Evolutionary conservation across 768 basidiomycete species (phyloP).

Genomic region (Russula earlei): DNA sequence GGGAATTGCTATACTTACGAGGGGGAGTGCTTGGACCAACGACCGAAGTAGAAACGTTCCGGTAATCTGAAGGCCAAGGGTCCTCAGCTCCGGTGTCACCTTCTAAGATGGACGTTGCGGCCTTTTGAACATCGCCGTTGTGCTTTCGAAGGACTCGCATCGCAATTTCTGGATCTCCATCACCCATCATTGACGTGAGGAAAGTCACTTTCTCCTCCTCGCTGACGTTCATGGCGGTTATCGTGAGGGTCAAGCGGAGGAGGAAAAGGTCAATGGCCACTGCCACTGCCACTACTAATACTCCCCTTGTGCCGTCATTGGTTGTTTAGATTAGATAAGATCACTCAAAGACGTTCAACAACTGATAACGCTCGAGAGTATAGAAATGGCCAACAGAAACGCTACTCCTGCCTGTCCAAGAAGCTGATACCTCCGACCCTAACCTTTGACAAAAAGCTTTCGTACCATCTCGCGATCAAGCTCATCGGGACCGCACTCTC

Average conservation of each 20-base stretch:
- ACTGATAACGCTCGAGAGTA: neutral
- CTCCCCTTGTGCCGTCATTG: neutral
- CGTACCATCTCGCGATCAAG: conserved; percentile 62
- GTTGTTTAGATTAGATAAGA: conserved; percentile 7
- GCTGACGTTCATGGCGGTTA: conserved; percentile 3
- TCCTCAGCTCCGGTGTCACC: conserved; percentile 22
- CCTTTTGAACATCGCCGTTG: conserved; percentile 40
- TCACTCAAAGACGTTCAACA: neutral
- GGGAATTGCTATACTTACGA: conserved; percentile 15
- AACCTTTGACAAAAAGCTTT: conserved; percentile 51
- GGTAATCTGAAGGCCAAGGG: conserved; percentile 1
- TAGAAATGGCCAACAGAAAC: too few species aligned
- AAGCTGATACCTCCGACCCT: conserved; percentile 50
- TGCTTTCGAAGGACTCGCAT: conserved; percentile 51
- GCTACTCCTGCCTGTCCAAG: conserved; percentile 37
- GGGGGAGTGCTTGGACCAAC: conserved; percentile 24
- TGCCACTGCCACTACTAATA: neutral
- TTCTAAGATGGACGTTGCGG: conserved; percentile 28
- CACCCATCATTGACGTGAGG: conserved; percentile 33
- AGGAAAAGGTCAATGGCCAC: neutral
- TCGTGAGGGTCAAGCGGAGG: neutral
- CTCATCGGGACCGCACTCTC: conserved; percentile 53
- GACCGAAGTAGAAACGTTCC: conserved; percentile 10
- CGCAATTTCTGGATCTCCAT: conserved; percentile 37
- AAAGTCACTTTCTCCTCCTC: conserved; percentile 29